Percentiles rank a stretch among this genome's conserved stretches.
These are phyloP conservation scores for Bretschneidera sinensis DNA, from an alignment of 345 rosid genomes.

Conservation along the genomic window DNA sequence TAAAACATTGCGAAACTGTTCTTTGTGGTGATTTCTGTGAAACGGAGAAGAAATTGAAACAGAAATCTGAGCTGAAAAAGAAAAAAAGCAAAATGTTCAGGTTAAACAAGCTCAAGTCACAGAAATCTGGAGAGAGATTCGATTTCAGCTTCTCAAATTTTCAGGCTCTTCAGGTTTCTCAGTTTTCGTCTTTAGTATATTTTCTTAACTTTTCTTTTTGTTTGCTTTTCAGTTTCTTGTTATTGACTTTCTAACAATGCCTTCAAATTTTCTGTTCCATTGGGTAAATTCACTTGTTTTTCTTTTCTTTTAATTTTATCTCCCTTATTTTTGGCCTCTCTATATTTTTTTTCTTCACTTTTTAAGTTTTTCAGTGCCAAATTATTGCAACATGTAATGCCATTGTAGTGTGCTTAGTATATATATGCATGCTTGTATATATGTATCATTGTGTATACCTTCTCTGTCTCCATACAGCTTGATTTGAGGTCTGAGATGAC, in stretches of 20 bases:
- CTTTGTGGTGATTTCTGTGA: neutral
- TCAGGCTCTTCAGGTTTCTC: constrained; percentile 46
- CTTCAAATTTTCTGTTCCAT: constrained; percentile 11
- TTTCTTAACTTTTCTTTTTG: neutral
- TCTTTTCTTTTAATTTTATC: neutral
- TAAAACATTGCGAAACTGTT: neutral
- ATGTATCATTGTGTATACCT: neutral
- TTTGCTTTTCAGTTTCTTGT: neutral
- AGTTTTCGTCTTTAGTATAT: neutral
- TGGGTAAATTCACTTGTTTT: neutral
- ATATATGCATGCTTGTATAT: neutral
- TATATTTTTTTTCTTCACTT: no score
- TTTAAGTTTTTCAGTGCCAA: neutral
- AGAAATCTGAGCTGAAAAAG: neutral
- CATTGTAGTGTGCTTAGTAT: neutral
- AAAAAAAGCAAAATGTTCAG: constrained; percentile 39
- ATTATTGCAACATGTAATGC: neutral
- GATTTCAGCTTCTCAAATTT: constrained; percentile 50
- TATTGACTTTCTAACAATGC: neutral
- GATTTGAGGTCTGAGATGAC: no score
- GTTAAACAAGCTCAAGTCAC: constrained; percentile 40
- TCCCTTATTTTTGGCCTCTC: no score
- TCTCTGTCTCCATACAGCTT: no score
- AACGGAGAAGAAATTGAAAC: neutral
- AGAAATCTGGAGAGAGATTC: constrained; percentile 36